These are phyloP conservation scores for Irpex sp. DNA, from an alignment of 1,284 basidiomycete species.

Conservation along the genomic window DNA sequence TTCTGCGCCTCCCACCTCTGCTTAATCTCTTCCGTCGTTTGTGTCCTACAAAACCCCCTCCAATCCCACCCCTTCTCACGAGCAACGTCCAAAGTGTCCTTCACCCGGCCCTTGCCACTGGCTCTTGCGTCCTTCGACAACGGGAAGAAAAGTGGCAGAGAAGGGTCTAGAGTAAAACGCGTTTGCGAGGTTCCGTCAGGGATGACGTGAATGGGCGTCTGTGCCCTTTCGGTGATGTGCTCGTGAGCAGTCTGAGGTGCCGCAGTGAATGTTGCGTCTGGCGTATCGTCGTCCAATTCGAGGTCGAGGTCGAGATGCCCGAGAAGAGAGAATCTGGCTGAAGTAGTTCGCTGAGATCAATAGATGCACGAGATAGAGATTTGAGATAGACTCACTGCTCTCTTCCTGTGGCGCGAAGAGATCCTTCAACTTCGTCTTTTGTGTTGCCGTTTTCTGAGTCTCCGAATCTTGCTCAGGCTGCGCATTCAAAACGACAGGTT, in stretches of 20 bases:
- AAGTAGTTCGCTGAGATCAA: background rate
- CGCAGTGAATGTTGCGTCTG: conserved; percentile 23
- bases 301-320: conserved; percentile 56
- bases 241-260: background rate
- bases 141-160: conserved; percentile 64
- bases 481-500: background rate
- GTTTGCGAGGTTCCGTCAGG: conserved; percentile 8
- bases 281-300: conserved; percentile 54
- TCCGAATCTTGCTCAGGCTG: background rate
- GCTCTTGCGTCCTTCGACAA: conserved; percentile 19
- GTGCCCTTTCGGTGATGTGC: no score
- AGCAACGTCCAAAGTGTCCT: conserved; percentile 41
- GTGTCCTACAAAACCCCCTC: conserved; percentile 46
- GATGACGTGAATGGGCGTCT: background rate
- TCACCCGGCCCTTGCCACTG: conserved; percentile 17
- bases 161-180: conserved; percentile 42
- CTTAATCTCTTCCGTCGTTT: conserved; percentile 60
- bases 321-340: conserved; percentile 61
- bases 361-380: background rate
- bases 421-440: conserved; percentile 50
- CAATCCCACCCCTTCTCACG: conserved; percentile 32
- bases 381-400: conserved; percentile 41
- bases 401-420: conserved; percentile 66
- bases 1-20: conserved; percentile 71
- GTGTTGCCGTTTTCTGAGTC: background rate